Conservation (phyloP, 2,329 filamentous ascomycete genomes). For the Fusarium pilosicola region DNA sequence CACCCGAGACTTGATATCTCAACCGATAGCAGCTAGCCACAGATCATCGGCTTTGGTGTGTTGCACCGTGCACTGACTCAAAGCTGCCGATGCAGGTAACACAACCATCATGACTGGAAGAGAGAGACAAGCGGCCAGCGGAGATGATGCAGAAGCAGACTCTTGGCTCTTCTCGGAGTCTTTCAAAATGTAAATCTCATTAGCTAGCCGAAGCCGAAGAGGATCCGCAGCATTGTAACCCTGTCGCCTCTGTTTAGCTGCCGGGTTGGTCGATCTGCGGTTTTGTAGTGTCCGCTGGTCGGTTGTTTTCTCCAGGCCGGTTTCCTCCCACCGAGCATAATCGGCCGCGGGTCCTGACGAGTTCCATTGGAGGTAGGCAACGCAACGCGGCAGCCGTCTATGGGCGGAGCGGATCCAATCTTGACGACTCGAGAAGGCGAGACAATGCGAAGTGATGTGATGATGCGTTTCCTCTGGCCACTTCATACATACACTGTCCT, state of each 20-base stretch:
- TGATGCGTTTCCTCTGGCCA: constrained; percentile 38
- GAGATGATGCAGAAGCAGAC: constrained; percentile 38
- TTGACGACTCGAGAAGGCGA: constrained; percentile 32
- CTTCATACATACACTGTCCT: constrained; percentile 19
- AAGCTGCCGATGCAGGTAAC: constrained; percentile 40
- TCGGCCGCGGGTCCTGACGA: constrained; percentile 32
- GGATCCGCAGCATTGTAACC: constrained; percentile 39
- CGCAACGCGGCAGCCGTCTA: constrained; percentile 38
- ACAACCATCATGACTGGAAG: constrained; percentile 25
- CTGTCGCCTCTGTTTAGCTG: constrained; percentile 37
- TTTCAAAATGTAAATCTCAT: constrained; percentile 38
- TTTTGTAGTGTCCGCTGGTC: constrained; percentile 35
- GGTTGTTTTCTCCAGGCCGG: constrained; percentile 27
- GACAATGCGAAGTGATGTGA: constrained; percentile 43
- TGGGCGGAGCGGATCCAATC: constrained; percentile 39
- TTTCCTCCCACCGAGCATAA: constrained; percentile 30
- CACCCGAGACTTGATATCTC: constrained; percentile 15
- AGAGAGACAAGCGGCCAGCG: constrained; percentile 38
- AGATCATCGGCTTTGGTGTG: constrained; percentile 35
- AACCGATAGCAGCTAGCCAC: constrained; percentile 24
- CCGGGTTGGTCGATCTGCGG: constrained; percentile 42
- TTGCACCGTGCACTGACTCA: constrained; percentile 41
- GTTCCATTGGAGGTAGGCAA: constrained; percentile 32
- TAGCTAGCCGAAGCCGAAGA: constrained; percentile 30
- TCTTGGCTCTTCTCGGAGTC: constrained; percentile 22